These are phyloP conservation scores for Ustilago shanxiensis DNA, from an alignment of 1,284 basidiomycete genomes.

Conservation along the genomic window DNA sequence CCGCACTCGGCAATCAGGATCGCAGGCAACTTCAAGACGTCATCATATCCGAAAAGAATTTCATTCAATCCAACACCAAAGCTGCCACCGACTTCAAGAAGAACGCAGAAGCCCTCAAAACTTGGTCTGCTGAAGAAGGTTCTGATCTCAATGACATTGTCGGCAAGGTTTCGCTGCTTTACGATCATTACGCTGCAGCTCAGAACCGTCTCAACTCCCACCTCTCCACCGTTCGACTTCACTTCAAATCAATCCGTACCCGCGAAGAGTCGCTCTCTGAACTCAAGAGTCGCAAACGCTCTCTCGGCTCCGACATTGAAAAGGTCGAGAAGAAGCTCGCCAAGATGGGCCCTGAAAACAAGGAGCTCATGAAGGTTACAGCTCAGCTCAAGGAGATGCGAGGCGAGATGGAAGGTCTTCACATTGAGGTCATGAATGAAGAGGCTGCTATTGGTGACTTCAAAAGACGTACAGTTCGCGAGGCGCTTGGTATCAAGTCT, in stretches of 20 bases:
- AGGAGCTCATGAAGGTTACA: slow-evolving; percentile 82
- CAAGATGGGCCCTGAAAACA: slow-evolving; percentile 90
- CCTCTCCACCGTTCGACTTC: slow-evolving; percentile 79
- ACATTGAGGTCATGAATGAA: slow-evolving; percentile 85
- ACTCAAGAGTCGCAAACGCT: slow-evolving; percentile 79
- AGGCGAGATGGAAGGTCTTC: slow-evolving; percentile 81
- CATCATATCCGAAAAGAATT: slow-evolving; percentile 87
- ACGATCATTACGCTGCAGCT: slow-evolving; percentile 79
- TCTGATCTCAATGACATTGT: slow-evolving; percentile 87
- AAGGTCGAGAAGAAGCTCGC: slow-evolving; percentile 88
- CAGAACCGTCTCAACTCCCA: slow-evolving; percentile 81
- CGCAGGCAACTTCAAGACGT: slow-evolving; percentile 85
- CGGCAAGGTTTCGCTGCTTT: slow-evolving; percentile 78
- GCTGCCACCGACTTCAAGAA: slow-evolving; percentile 78
- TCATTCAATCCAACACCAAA: slow-evolving; percentile 80
- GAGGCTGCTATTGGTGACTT: slow-evolving; percentile 87
- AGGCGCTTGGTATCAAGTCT: slow-evolving; percentile 87
- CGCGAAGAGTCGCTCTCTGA: slow-evolving; percentile 87
- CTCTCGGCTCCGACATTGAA: slow-evolving; percentile 81
- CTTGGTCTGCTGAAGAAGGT: slow-evolving; percentile 87
- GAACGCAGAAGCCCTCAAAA: slow-evolving; percentile 80
- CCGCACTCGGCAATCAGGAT: slow-evolving; percentile 84
- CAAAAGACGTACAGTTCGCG: slow-evolving; percentile 79
- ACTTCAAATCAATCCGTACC: slow-evolving; percentile 78
- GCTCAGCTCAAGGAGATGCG: slow-evolving; percentile 80